Evolutionary conservation across 208 protist genomes (phyloP).

Genomic region (Phytomonas francai): DNA sequence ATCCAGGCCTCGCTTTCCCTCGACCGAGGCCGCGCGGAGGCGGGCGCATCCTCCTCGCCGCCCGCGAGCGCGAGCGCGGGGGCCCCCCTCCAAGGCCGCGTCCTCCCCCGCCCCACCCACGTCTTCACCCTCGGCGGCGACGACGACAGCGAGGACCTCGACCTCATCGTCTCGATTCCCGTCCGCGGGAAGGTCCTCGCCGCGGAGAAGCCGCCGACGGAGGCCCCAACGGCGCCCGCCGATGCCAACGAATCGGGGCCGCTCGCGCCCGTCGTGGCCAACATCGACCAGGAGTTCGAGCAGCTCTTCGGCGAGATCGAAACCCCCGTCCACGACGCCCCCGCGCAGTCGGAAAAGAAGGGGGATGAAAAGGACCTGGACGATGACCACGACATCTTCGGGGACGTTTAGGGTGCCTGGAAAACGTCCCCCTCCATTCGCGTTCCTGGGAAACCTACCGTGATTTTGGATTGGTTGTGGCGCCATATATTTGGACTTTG

Average conservation of each 20-base stretch:
- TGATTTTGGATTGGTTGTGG: not conserved
- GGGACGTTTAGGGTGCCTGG: not conserved
- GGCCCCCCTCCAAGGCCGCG: not conserved
- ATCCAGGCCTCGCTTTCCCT: constrained; percentile 12
- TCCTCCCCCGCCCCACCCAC: not conserved
- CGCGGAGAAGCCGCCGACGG: constrained; percentile 1
- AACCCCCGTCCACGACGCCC: not conserved
- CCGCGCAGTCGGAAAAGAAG: too few species aligned
- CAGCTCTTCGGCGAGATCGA: constrained; percentile 45
- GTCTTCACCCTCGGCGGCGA: not conserved
- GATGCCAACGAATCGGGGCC: not conserved
- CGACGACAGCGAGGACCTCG: constrained; percentile 43
- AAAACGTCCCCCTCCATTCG: too few species aligned
- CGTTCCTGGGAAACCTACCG: not conserved
- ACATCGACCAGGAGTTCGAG: constrained; percentile 69
- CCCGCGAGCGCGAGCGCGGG: not conserved
- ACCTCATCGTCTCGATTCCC: constrained; percentile 41
- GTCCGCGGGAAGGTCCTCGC: constrained; percentile 13
- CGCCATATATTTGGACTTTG: not conserved
- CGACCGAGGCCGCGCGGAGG: not conserved
- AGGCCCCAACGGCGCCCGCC: not conserved
- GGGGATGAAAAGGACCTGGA: not conserved
- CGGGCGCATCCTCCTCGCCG: not conserved
- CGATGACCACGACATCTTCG: constrained; percentile 5
- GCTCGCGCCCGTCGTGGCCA: constrained; percentile 17